Percentiles rank a stretch among this genome's conserved stretches.
Conservation (phyloP, 495 filamentous ascomycete species). For the Neurospora sp. region DNA sequence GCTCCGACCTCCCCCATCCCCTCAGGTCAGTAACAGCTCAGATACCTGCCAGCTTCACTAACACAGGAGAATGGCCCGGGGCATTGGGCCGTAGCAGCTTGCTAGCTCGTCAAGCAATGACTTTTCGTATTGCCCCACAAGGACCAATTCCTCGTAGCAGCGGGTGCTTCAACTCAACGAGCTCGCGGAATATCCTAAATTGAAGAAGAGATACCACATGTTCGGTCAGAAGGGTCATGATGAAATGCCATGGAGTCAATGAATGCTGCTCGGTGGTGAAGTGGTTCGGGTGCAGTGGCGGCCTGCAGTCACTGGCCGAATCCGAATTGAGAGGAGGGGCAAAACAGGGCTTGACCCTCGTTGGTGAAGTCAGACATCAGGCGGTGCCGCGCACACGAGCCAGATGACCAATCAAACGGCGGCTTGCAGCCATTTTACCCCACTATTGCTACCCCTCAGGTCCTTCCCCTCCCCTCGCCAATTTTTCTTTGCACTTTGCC, state of each 20-base stretch:
- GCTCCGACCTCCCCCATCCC: neutral
- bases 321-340: constrained; percentile 16
- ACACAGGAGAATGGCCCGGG: neutral
- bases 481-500: constrained; percentile 9
- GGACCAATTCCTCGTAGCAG: neutral
- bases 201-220: neutral
- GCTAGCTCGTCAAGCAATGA: neutral
- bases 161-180: neutral
- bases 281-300: neutral
- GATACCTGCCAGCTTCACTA: neutral
- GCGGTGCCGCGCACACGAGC: constrained; percentile 16
- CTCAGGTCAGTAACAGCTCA: neutral
- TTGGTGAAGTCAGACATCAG: constrained; percentile 17
- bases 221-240: neutral
- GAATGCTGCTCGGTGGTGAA: neutral
- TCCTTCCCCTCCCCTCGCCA: constrained; percentile 13
- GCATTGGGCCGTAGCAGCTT: neutral
- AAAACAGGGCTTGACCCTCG: constrained; percentile 29
- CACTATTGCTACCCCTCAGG: constrained; percentile 21
- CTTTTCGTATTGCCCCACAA: neutral
- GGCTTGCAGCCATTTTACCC: constrained; percentile 12
- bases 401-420: constrained; percentile 16
- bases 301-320: neutral
- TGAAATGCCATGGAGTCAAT: neutral
- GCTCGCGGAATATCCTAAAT: neutral